Evolutionary conservation across 1,284 basidiomycete genomes (phyloP).

Genomic region (Sporisorium scitamineum): DNA sequence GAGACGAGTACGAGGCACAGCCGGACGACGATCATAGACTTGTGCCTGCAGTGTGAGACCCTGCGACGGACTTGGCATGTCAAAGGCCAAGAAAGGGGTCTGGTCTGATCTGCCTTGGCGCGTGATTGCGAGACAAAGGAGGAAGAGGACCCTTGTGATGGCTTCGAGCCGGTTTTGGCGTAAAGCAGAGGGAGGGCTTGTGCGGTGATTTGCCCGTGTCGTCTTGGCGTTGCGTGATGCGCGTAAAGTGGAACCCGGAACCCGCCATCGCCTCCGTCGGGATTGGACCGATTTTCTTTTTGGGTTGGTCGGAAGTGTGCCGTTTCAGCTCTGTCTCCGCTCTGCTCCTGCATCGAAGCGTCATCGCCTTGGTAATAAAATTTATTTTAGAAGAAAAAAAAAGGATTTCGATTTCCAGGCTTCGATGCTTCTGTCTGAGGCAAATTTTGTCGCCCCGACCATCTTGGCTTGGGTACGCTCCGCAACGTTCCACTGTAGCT

Average conservation of each 20-base stretch:
- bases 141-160: neutral
- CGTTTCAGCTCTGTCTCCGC: no score
- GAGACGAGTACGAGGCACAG: neutral
- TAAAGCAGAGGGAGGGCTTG: no score
- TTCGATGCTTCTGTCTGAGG: neutral
- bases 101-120: constrained; percentile 6
- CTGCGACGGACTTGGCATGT: constrained; percentile 5
- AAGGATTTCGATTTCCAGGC: neutral
- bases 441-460: constrained; percentile 1
- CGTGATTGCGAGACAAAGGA: neutral
- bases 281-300: no score
- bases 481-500: no score
- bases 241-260: constrained; percentile 3
- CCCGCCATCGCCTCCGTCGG: no score
- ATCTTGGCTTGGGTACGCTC: neutral
- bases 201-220: no score
- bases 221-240: neutral
- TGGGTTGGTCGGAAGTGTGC: neutral
- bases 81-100: neutral
- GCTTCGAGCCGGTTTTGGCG: no score
- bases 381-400: neutral
- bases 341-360: neutral
- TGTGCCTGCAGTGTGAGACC: neutral
- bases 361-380: neutral
- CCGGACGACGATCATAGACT: constrained; percentile 2